Conservation (phyloP, 108 stramenopile genomes). For the Cyclostephanos tholiformis region DNA sequence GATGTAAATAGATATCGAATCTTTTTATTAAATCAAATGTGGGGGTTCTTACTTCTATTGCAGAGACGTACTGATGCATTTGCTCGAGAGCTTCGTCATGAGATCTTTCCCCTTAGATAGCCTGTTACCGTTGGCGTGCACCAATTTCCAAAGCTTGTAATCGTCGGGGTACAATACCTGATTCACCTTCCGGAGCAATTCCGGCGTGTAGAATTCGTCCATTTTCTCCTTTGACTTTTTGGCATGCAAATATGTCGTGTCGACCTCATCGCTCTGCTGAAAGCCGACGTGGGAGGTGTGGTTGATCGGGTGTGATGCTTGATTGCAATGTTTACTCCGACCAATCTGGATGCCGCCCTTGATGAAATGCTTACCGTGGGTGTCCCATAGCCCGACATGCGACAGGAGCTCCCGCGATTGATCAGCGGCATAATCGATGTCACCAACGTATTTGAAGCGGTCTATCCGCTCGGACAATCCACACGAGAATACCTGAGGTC, state of each 20-base stretch:
- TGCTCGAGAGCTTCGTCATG: slow-evolving; percentile 19
- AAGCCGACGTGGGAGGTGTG: slow-evolving; percentile 15
- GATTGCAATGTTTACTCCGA: neutral
- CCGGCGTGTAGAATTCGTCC: slow-evolving; percentile 29
- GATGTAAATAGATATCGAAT: too few species aligned
- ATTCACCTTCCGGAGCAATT: slow-evolving; percentile 30
- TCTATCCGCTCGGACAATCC: slow-evolving; percentile 48
- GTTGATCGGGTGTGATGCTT: slow-evolving; percentile 13
- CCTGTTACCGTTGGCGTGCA: slow-evolving; percentile 10
- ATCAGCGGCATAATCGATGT: slow-evolving; percentile 43
- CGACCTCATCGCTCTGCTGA: slow-evolving; percentile 23
- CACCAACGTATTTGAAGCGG: slow-evolving; percentile 56
- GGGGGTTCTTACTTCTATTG: too few species aligned
- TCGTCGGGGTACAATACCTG: slow-evolving; percentile 27
- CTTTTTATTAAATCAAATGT: too few species aligned
- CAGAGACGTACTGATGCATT: neutral
- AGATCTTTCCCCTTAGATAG: slow-evolving; percentile 32
- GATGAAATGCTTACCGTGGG: slow-evolving; percentile 46
- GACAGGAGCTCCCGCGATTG: slow-evolving; percentile 52
- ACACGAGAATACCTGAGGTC: slow-evolving; percentile 53
- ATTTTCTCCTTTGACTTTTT: slow-evolving; percentile 29
- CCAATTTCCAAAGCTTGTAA: slow-evolving; percentile 21
- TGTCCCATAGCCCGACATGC: slow-evolving; percentile 56
- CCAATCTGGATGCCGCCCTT: slow-evolving; percentile 17
- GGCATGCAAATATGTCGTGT: slow-evolving; percentile 35